Evolutionary conservation across 1,284 basidiomycete genomes (phyloP), one percentile per base, ranked within the genome.

Genomic region (Cutaneotrichosporon spelunceum): DNA sequence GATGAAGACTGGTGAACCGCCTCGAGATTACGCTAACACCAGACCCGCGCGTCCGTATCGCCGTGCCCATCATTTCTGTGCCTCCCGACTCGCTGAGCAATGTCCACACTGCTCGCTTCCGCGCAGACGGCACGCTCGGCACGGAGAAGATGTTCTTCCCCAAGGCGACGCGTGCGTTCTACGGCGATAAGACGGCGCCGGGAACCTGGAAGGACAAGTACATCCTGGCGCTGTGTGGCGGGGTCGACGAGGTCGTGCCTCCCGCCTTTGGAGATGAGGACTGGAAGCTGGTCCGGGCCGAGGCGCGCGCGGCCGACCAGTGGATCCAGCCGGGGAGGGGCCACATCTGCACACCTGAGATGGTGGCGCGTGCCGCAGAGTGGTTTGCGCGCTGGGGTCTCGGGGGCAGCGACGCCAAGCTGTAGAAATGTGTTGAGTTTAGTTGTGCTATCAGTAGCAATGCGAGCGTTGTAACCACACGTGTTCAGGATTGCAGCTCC

Each of bases 221-320:
- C 70, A 83, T 91, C 14, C 80, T 90, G 5, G 84, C 88, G 0
- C 75, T 91, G 4, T 85, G 86, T 3, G 89, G 82, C 0, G 68
- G 57, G 36, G 70, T 72, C 3, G 82, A 83, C 64, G 64, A 60
- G 42, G 63, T 77, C 34, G 71, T 80, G 47, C 72, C 80, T 4
- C 49, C 39, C 23, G n/a, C 48, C 9, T 49, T 56, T 11, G 59
- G 59, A 4, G 19, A 49, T 27, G 55, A 61, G 19, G 29, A 45
- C 8, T 61, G 56, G 56, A 24, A 48, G 27, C 27, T 29, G 13
- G 52, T 53, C 13, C n/a, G 21, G 34, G 47, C 30, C 34, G 53
- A 54, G 24, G 54, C 53, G 19, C 23, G 27, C 26, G 59, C 50
- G 23, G 39, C 50, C 19, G 49, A 49, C 21, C 47, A 59, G 61